phyloP scores from a whole-genome alignment of 805 yeast genomes.

The Sugiyamaella americana region DNA sequence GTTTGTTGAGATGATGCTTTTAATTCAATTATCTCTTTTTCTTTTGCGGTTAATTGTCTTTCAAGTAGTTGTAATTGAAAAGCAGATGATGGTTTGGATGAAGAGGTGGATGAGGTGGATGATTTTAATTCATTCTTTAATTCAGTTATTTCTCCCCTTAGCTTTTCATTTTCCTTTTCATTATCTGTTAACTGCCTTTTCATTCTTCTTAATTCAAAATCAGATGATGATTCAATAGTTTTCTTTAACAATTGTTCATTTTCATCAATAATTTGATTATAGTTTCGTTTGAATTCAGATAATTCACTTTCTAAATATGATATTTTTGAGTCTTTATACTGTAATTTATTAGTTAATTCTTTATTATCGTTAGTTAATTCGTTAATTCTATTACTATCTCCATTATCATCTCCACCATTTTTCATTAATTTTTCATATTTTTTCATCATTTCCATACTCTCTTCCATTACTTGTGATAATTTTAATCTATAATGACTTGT shows the following conservation, averaged over 20 bases:
- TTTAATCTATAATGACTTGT: constrained; percentile 9
- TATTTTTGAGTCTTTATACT: not conserved
- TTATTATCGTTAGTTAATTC: not conserved
- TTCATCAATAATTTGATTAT: not conserved
- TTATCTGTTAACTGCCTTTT: not conserved
- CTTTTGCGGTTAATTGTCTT: no score
- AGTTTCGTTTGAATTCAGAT: not conserved
- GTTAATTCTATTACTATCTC: not conserved
- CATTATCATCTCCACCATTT: not conserved
- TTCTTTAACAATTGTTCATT: not conserved
- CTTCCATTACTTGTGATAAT: constrained; percentile 12
- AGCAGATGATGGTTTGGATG: no score
- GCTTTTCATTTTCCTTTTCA: not conserved
- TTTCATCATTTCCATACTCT: constrained; percentile 7
- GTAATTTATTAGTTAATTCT: no score
- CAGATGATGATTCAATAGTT: not conserved
- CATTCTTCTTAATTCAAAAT: not conserved
- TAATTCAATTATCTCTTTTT: no score
- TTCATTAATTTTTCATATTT: constrained; percentile 5
- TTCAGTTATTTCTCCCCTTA: not conserved
- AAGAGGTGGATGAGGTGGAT: no score
- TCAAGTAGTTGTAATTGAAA: no score
- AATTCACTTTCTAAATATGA: not conserved
- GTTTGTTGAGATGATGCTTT: not conserved
- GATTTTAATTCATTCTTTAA: no score